Base-by-base conservation (phyloP, 2,329 filamentous ascomycete species). In the Microdochium bolleyi region DNA sequence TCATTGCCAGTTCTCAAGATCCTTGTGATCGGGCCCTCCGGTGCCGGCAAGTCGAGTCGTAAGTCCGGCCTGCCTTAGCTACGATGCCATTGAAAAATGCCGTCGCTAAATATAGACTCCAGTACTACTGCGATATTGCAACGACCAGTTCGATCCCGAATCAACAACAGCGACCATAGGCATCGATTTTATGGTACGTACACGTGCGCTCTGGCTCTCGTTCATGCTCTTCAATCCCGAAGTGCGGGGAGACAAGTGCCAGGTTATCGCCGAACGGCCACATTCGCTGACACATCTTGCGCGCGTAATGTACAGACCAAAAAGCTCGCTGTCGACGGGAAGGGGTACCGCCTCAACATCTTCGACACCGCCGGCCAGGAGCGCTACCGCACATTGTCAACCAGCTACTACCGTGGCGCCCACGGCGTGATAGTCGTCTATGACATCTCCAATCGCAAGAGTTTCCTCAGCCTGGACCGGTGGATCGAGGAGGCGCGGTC, bases 111-210 rank as follows among this genome's bases (percentile, higher is more conserved):
- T 13, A 10, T 11, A 7, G 3, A 8, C 14, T 19, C 16, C n/a
- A 79, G 77, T 81, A 55, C 66, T 81, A 49, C 72, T 77, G 55
- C 69, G 77, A 59, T 82, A 81, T 58, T 79, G 76, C 62, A 77
- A 80, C 56, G 76, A 80, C 61, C 76, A 79, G 58, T 82, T 80
- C 58, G 78, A 82, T 54, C 72, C 75, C 4, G 77, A 80, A 60
- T 73, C 70, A 34, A 74, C 76, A 3, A 74, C 77, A 7, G 77
- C 78, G 5, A 81, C 78, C 2, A 80, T 81, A 56, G 78, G 78
- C 27, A 77, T 81, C 55, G 78, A 82, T 60, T 80, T 78, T 64
- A 78, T 79, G 66, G 77, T 79, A 52, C 54, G 63, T 58, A 8
- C 48, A 48, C 7, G 14, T 13, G n/a, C n/a, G n/a, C n/a, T n/a